Conservation (phyloP, 2,329 filamentous ascomycete species). For the Penicillium fuscoglaucum region DNA sequence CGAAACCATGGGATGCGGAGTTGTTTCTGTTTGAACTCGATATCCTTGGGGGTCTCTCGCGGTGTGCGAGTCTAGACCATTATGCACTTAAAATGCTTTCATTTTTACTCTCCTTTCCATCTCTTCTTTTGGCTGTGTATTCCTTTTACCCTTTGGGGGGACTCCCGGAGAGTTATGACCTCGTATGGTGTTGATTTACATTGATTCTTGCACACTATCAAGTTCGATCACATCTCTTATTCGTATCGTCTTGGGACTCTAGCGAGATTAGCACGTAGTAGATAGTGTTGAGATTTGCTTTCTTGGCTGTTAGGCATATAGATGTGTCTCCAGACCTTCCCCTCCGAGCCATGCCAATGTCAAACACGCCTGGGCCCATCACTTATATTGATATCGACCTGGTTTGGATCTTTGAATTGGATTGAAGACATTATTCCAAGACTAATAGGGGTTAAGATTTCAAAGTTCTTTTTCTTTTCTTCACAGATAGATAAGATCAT, state of each 20-base stretch:
- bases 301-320: neutral
- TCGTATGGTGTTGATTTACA: constrained; percentile 17
- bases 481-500: too few relatives aligned
- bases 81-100: constrained; percentile 30
- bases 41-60: constrained; percentile 35
- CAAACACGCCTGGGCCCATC: neutral
- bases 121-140: constrained; percentile 9
- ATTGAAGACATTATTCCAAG: neutral
- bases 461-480: neutral
- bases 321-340: neutral
- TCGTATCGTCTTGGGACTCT: neutral
- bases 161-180: constrained; percentile 12
- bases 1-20: constrained; percentile 43
- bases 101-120: constrained; percentile 16
- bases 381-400: neutral
- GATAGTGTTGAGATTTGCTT: neutral
- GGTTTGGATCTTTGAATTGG: neutral
- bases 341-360: neutral
- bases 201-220: constrained; percentile 17
- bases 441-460: neutral
- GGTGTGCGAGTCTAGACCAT: constrained; percentile 34
- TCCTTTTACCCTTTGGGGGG: constrained; percentile 18
- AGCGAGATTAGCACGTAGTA: neutral
- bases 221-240: constrained; percentile 17
- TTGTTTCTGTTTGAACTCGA: constrained; percentile 34